Base-by-base conservation (phyloP, 2,329 filamentous ascomycete species). In the Dactylellina drechsleri region DNA sequence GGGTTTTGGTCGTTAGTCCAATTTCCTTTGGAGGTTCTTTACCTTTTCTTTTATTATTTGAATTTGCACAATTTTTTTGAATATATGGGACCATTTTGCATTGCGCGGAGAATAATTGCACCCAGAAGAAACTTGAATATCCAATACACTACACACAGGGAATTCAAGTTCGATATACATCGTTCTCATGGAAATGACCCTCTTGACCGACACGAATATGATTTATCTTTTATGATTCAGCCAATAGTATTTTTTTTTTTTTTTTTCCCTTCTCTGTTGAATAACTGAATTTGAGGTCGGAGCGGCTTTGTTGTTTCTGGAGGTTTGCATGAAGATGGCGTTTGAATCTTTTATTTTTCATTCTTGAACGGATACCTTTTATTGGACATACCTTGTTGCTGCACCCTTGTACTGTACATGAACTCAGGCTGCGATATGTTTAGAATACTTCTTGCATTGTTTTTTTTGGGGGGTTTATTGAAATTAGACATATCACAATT, bases 261-360 rank as follows among this genome's bases (percentile, higher is more conserved):
- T 68, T 56, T 41, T 20, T 15, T 41, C 36, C 18, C 15, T 12
- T 50, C 59, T 40, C 23, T 23, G 2, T 57, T 43, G 28, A 52
- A 57, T 57, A 61, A 3, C 36, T 61, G 53, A 20, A 68, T n/a
- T 62, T 61, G 57, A 31, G 31, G 47, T 36, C 7, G 40, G 54
- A 45, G 54, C 18, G 54, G 12, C 18, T 45, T 36, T 56, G 57
- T 54, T 68, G 36, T 40, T 58, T 68, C 60, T 59, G 64, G 47
- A 59, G 26, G 49, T 36, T 41, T 70, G 58, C 66, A 70, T 70
- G 66, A 36, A 47, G 50, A 62, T 50, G 66, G 66, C 66, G 66
- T 68, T 68, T 59, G 31, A 36, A 23, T 23, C 4, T 70, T 36
- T 23, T 28, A 20, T 8, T 7, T 43, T 26, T 5, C 15, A 36